Evolutionary conservation across 2,329 filamentous ascomycete species (phyloP).

Genomic region (Penicillium occitanis): DNA sequence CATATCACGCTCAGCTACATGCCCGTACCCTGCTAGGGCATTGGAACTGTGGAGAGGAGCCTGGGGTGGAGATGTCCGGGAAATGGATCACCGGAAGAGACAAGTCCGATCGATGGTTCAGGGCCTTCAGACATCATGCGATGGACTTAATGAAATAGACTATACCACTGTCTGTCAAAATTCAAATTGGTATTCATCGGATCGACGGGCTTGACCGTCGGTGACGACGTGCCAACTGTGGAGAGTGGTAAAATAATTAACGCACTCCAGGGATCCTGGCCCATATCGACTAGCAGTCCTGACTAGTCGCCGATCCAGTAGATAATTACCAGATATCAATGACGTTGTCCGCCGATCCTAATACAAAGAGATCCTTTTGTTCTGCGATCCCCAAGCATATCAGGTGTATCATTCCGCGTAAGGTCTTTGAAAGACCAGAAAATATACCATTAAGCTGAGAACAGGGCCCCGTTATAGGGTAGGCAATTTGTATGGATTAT

Average conservation of each 20-base stretch:
- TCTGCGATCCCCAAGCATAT: not conserved
- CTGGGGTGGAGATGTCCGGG: slow-evolving; percentile 1
- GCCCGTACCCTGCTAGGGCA: too few relatives aligned
- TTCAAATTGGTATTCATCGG: not conserved
- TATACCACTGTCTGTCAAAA: not conserved
- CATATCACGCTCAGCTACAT: not conserved
- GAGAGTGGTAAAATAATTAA: not conserved
- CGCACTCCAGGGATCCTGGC: not conserved
- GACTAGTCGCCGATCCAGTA: not conserved
- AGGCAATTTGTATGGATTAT: too few relatives aligned
- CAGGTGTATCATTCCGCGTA: not conserved
- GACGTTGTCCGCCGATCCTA: not conserved
- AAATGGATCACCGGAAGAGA: slow-evolving; percentile 10
- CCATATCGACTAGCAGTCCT: not conserved
- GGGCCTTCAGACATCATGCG: not conserved
- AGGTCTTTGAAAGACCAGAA: not conserved
- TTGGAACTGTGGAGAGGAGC: too few relatives aligned
- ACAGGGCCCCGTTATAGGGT: too few relatives aligned
- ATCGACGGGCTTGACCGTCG: not conserved
- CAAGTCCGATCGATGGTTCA: not conserved
- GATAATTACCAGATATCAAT: not conserved
- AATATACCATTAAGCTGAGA: too few relatives aligned
- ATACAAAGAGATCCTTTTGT: not conserved
- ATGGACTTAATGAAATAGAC: not conserved
- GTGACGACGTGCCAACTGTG: not conserved